phyloP scores from a whole-genome alignment of 2,329 filamentous ascomycete genomes.

The Penicillium sp. region DNA sequence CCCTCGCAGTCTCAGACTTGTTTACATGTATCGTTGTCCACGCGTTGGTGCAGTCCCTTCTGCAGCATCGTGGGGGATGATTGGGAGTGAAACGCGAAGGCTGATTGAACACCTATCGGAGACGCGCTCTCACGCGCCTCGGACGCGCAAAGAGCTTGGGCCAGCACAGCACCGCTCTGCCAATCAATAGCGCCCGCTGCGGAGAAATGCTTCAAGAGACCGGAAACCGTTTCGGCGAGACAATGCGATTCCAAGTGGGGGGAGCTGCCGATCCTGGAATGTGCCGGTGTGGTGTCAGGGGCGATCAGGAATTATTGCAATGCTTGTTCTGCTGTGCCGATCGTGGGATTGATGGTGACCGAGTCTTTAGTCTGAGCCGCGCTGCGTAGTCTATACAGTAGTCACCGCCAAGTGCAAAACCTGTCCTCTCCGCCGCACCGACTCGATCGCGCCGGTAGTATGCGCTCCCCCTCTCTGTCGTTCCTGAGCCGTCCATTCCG shows the following conservation, averaged over 20 bases:
- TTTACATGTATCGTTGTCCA: background rate
- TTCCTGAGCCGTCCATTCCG: constrained; percentile 12
- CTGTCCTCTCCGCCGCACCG: constrained; percentile 7
- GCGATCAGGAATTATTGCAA: too few species aligned
- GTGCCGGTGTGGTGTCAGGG: too few species aligned
- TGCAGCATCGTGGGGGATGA: background rate
- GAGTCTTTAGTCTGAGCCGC: too few species aligned
- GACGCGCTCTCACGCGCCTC: constrained; percentile 19
- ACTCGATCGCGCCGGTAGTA: too few species aligned
- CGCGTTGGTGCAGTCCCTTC: background rate
- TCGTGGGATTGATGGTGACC: too few species aligned
- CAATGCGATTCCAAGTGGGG: too few species aligned
- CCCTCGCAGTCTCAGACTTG: background rate
- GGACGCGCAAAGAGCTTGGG: constrained; percentile 20
- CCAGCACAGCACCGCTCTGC: constrained; percentile 15
- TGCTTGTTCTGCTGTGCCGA: too few species aligned
- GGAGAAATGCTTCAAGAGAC: too few species aligned
- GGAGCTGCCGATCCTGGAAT: too few species aligned
- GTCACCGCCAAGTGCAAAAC: constrained; percentile 20
- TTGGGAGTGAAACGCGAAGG: background rate
- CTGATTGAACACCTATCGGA: background rate
- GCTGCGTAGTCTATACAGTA: too few species aligned
- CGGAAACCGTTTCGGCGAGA: too few species aligned
- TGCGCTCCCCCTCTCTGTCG: constrained; percentile 6
- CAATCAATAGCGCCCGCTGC: constrained; percentile 14